Percentiles rank a stretch among this genome's conserved stretches.
phyloP scores from a whole-genome alignment of 2,329 filamentous ascomycete genomes.

The Lojkania enalia region DNA sequence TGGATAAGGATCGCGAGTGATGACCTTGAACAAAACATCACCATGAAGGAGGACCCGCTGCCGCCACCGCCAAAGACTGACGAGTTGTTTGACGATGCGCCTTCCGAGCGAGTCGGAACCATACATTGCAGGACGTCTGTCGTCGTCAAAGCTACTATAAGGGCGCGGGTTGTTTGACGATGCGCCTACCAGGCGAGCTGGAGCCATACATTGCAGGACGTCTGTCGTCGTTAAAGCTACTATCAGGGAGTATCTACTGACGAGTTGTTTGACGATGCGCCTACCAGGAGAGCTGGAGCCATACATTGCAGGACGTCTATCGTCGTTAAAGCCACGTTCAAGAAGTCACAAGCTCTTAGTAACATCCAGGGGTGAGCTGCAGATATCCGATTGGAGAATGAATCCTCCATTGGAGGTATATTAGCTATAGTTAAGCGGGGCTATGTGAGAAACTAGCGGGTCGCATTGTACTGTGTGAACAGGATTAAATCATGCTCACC shows the following conservation, averaged over 20 bases:
- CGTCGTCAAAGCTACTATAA: conserved; percentile 8
- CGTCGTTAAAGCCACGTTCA: conserved; percentile 17
- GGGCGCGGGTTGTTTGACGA: conserved; percentile 18
- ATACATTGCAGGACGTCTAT: conserved; percentile 17
- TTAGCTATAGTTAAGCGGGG: conserved; percentile 16
- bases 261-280: conserved; percentile 18
- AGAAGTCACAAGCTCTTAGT: conserved; percentile 22
- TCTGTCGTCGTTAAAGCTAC: conserved; percentile 8
- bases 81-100: conserved; percentile 20
- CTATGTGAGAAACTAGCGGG: conserved; percentile 14
- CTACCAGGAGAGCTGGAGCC: conserved; percentile 15
- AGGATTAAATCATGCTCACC: conserved; percentile 15
- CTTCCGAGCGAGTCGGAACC: conserved; percentile 13
- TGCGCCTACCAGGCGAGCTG: conserved; percentile 11
- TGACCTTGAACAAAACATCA: conserved; percentile 20
- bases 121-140: conserved; percentile 12
- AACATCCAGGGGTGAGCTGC: conserved; percentile 17
- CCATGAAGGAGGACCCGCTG: conserved; percentile 18
- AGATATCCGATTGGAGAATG: conserved; percentile 48
- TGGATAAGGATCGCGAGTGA: conserved; percentile 18
- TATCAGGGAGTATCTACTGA: conserved; percentile 13
- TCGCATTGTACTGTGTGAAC: conserved; percentile 17
- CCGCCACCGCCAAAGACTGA: conserved; percentile 17
- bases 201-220: conserved; percentile 14
- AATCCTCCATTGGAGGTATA: conserved; percentile 42